Conservation (phyloP, 805 yeast species). For the Wickerhamomyces bisporus region DNA sequence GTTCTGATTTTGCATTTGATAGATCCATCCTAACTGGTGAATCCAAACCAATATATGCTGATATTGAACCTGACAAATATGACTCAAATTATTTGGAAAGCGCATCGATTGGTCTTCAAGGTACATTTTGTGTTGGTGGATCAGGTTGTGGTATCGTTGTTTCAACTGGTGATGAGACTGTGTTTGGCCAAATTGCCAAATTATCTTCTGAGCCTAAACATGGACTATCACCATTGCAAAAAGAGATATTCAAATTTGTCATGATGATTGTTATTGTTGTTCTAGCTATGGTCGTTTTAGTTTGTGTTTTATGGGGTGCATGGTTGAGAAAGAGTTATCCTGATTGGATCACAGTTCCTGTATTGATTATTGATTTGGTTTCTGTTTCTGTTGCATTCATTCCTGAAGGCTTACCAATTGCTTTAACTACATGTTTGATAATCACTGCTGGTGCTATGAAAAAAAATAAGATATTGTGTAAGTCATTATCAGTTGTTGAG, state of each 20-base stretch:
- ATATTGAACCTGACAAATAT: slow-evolving; percentile 22
- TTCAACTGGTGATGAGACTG: slow-evolving; percentile 39
- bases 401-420: slow-evolving; percentile 49
- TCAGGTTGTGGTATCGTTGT: slow-evolving; percentile 40
- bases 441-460: slow-evolving; percentile 45
- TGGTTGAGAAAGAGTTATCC: slow-evolving; percentile 36
- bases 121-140: slow-evolving; percentile 40
- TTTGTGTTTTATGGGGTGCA: slow-evolving; percentile 37
- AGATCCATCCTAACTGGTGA: slow-evolving; percentile 46
- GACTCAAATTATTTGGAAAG: slow-evolving; percentile 39
- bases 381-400: slow-evolving; percentile 45
- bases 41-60: slow-evolving; percentile 35
- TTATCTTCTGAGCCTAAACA: slow-evolving; percentile 34
- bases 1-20: slow-evolving; percentile 39
- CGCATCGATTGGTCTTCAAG: slow-evolving; percentile 40
- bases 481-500: slow-evolving; percentile 44
- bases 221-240: slow-evolving; percentile 38
- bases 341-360: slow-evolving; percentile 36
- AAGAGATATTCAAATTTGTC: slow-evolving; percentile 35
- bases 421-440: slow-evolving; percentile 43
- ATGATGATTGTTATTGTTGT: slow-evolving; percentile 23
- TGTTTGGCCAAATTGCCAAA: slow-evolving; percentile 42
- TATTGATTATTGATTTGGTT: slow-evolving; percentile 38
- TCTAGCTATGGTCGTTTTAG: slow-evolving; percentile 25
- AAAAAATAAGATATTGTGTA: slow-evolving; percentile 38